These are phyloP conservation scores for Luzula sylvatica DNA, from an alignment of 176 grass and related monocot species.

Conservation along the genomic window DNA sequence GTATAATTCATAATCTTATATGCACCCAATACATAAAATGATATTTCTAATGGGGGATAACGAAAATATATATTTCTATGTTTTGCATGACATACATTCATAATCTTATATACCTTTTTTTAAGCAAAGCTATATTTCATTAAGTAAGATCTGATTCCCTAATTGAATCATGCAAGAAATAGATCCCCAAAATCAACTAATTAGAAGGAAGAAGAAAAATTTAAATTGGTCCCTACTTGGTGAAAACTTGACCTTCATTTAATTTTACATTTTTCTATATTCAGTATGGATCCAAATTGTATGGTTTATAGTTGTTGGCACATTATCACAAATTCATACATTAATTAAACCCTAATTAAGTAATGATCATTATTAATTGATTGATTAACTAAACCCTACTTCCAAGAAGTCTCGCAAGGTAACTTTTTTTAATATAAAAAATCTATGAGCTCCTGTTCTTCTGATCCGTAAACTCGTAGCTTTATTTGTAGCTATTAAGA, in stretches of 20 bases:
- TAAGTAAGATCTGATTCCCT: constrained; percentile 30
- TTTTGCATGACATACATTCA: neutral
- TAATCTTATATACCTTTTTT: too few relatives aligned
- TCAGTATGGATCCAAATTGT: constrained; percentile 19
- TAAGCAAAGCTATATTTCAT: neutral
- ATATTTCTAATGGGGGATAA: too few relatives aligned
- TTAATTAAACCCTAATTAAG: constrained; percentile 14
- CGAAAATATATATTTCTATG: neutral
- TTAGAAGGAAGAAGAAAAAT: constrained; percentile 11
- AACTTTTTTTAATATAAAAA: constrained; percentile 22
- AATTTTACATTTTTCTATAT: constrained; percentile 27
- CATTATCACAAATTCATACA: neutral
- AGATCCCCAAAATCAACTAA: neutral
- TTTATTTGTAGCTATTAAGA: too few relatives aligned
- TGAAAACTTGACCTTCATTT: constrained; percentile 16
- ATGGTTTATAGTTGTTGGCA: constrained; percentile 27
- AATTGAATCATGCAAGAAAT: neutral
- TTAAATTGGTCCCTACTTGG: constrained; percentile 20
- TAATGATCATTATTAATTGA: neutral
- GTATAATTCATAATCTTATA: too few relatives aligned
- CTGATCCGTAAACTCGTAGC: too few relatives aligned
- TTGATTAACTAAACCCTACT: constrained; percentile 22
- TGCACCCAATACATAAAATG: too few relatives aligned
- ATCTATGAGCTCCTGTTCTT: too few relatives aligned
- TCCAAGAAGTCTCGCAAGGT: constrained; percentile 20